phyloP scores from a whole-genome alignment of 2,329 filamentous ascomycete genomes.

The Alternaria longipes region DNA sequence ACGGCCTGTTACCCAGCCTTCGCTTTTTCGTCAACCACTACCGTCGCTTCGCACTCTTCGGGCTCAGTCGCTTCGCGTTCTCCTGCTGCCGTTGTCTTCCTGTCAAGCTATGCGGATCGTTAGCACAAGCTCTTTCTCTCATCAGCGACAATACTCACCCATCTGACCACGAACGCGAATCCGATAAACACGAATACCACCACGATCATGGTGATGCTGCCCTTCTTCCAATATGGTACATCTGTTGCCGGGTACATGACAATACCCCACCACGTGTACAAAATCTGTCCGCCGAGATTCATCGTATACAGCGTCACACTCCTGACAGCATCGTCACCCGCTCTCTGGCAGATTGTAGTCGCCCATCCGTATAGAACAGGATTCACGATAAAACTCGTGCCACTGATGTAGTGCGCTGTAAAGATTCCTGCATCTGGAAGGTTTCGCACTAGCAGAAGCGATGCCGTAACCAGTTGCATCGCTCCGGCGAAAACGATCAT shows the following conservation, averaged over 20 bases:
- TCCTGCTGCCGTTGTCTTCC: background rate
- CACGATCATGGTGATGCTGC: constrained; percentile 48
- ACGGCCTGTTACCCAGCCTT: background rate
- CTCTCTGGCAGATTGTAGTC: constrained; percentile 47
- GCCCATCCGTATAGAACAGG: constrained; percentile 53
- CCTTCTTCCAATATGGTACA: constrained; percentile 55
- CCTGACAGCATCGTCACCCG: constrained; percentile 53
- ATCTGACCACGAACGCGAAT: constrained; percentile 21
- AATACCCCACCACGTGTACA: constrained; percentile 59
- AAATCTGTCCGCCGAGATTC: constrained; percentile 46
- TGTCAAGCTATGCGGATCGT: constrained; percentile 7
- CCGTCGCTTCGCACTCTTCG: background rate
- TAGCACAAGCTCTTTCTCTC: background rate
- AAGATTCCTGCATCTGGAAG: constrained; percentile 45
- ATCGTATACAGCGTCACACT: constrained; percentile 53
- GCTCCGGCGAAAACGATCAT: constrained; percentile 43
- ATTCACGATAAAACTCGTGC: constrained; percentile 51
- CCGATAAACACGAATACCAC: constrained; percentile 30
- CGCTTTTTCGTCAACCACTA: constrained; percentile 4
- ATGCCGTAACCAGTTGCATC: constrained; percentile 45
- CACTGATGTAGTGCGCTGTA: constrained; percentile 49
- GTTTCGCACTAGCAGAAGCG: constrained; percentile 43
- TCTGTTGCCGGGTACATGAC: constrained; percentile 54
- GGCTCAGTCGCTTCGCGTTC: background rate
- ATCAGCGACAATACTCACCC: constrained; percentile 22